Evolutionary conservation across 768 basidiomycete genomes (phyloP), one percentile per base, ranked within the genome.

Genomic region (Cystofilobasidium macerans): DNA sequence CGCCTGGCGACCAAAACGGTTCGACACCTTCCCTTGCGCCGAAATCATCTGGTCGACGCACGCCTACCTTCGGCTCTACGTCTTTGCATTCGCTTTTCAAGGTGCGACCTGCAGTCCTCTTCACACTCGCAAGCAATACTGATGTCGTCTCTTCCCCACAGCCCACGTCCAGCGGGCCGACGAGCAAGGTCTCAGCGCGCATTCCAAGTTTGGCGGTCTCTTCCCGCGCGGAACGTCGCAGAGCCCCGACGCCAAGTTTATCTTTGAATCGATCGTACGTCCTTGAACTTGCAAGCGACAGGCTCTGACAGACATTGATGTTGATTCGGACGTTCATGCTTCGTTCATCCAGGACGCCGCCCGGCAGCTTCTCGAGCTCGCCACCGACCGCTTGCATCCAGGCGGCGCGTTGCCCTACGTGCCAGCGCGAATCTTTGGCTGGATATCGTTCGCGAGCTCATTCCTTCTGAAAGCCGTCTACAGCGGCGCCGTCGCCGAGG

Each of bases 71-170:
- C 57, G 69, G 0, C 58, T 69, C 0, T 67, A 69, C 30, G 63
- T 70, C 28, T 69, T 69, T 54, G 67, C 64, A 28, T 71, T 72
- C 48, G 68, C 70, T 35, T 70, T 72, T 36, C 71, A 72, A n/a
- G 71, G 58, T 60, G 30, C 24, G 35, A 35, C 33, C 13, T 33
- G 2, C 33, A 18, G 12, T 59, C 24, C 42, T 35, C 11, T 5
- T 57, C n/a, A 22, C 36, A 67, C 20, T 59, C 63, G 35, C 22
- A n/a, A n/a, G n/a, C n/a, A n/a, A n/a, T n/a, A n/a, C n/a, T n/a
- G n/a, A n/a, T n/a, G n/a, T n/a, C n/a, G 8, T 11, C 32, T n/a
- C 11, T 20, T 24, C 35, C 32, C 5, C 16, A 16, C 36, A 60
- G 58, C 53, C 13, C 58, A 65, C 47, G 64, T 63, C 13, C 69